A percentile compares a stretch with the other conserved stretches of the same genome.
phyloP scores from a whole-genome alignment of 208 protist genomes.

The Trypanosoma brucei region DNA sequence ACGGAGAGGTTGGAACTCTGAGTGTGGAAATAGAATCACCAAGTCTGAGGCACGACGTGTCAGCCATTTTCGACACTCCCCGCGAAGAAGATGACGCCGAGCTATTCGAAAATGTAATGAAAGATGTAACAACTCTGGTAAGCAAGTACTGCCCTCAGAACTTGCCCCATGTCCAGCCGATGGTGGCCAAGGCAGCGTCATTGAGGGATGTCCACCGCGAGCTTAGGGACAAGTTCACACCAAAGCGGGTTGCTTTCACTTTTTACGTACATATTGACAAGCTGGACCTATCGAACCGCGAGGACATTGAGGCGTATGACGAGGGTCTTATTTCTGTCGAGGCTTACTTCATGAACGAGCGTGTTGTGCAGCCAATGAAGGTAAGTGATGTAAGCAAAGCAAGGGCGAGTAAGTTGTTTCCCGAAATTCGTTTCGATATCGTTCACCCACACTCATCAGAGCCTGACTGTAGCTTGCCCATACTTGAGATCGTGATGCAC shows the following conservation, averaged over 20 bases:
- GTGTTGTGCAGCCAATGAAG: conserved; percentile 34
- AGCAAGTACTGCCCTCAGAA: conserved; percentile 56
- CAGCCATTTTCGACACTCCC: conserved; percentile 36
- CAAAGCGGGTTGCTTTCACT: conserved; percentile 39
- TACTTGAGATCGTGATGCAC: conserved; percentile 22
- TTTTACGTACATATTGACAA: conserved; percentile 71
- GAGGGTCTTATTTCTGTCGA: conserved; percentile 40
- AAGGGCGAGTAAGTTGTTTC: conserved; percentile 27
- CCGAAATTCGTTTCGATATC: conserved; percentile 32
- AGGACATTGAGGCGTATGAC: conserved; percentile 33
- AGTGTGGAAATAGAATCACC: conserved; percentile 68
- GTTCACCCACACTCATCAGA: conserved; percentile 4
- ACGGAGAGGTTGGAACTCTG: conserved; percentile 33
- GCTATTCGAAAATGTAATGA: conserved; percentile 36
- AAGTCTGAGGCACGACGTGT: conserved; percentile 53
- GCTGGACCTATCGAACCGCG: conserved; percentile 34
- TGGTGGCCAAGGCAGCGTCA: conserved; percentile 58
- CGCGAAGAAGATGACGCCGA: conserved; percentile 1
- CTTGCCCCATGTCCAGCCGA: conserved; percentile 52
- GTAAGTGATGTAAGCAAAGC: conserved; percentile 22
- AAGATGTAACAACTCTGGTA: conserved; percentile 70
- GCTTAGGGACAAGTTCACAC: conserved; percentile 45
- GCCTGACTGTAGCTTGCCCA: not conserved
- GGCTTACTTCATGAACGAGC: conserved; percentile 38
- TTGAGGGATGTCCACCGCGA: conserved; percentile 60